A percentile compares a stretch with the other conserved stretches of the same genome.
These are phyloP conservation scores for Lunasporangiospora selenospora DNA, from an alignment of 192 early-diverging fungal species.

Conservation along the genomic window DNA sequence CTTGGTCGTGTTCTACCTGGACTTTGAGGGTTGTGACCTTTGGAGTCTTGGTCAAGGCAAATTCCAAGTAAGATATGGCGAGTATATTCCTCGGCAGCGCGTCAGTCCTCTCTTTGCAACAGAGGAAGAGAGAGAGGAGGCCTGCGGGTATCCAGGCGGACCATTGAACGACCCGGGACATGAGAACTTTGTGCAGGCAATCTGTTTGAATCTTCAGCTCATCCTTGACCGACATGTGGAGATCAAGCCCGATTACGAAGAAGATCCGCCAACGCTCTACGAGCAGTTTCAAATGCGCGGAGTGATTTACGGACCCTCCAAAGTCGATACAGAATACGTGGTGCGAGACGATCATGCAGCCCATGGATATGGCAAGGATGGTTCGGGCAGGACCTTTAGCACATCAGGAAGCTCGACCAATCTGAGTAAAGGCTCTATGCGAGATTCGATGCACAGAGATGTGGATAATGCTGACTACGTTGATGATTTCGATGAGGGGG, in stretches of 20 bases:
- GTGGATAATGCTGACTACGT: too few species aligned
- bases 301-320: too few species aligned
- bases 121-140: neutral
- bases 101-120: slow-evolving; percentile 11
- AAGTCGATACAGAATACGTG: too few species aligned
- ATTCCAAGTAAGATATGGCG: slow-evolving; percentile 48
- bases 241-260: slow-evolving; percentile 36
- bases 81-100: slow-evolving; percentile 47
- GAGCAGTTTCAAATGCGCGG: slow-evolving; percentile 11
- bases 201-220: slow-evolving; percentile 36
- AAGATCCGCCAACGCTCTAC: slow-evolving; percentile 30
- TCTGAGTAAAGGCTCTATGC: too few species aligned
- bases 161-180: slow-evolving; percentile 35
- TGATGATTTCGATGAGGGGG: too few species aligned
- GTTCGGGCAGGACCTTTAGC: too few species aligned
- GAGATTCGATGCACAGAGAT: too few species aligned
- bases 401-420: too few species aligned
- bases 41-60: slow-evolving; percentile 37
- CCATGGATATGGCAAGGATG: too few species aligned
- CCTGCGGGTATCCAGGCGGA: neutral
- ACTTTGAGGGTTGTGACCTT: slow-evolving; percentile 55
- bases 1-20: slow-evolving; percentile 54
- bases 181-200: slow-evolving; percentile 37
- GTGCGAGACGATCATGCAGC: too few species aligned
- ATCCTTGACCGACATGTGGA: slow-evolving; percentile 39